Conservation (phyloP, 768 basidiomycete genomes). For the Lepiota venenata region DNA sequence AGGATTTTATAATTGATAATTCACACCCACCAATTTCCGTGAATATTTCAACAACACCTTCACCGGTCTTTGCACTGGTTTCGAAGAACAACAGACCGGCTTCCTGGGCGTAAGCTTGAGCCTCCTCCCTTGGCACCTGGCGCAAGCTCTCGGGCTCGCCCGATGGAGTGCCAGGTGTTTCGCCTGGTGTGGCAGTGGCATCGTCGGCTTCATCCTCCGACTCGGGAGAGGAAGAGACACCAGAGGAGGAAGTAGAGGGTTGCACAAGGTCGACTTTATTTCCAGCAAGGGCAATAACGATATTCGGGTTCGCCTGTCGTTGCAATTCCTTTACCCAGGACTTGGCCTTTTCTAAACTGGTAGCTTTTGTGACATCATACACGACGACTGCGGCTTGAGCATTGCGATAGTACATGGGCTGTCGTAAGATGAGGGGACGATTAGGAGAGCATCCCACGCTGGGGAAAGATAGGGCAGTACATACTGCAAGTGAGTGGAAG, state of each 20-base stretch:
- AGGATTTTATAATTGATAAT: constrained; percentile 3
- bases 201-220: constrained; percentile 90
- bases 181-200: constrained; percentile 85
- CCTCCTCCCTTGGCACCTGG: constrained; percentile 93
- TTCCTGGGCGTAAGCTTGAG: constrained; percentile 94
- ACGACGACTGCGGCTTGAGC: constrained; percentile 98
- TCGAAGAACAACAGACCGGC: constrained; percentile 96
- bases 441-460: neutral
- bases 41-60: constrained; percentile 94
- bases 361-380: constrained; percentile 95
- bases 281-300: constrained; percentile 96
- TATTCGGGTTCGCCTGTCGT: constrained; percentile 97
- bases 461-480: constrained; percentile 25
- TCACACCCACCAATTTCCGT: constrained; percentile 86
- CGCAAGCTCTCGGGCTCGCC: constrained; percentile 70
- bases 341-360: constrained; percentile 97
- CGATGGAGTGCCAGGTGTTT: constrained; percentile 47
- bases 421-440: constrained; percentile 4
- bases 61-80: constrained; percentile 95
- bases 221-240: constrained; percentile 51
- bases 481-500: constrained; percentile 93
- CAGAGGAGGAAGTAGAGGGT: constrained; percentile 49
- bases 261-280: constrained; percentile 96
- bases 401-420: constrained; percentile 99
- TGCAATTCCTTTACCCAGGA: constrained; percentile 99